phyloP scores from a whole-genome alignment of 2,329 filamentous ascomycete genomes.

The Epicoccum sorghinum region DNA sequence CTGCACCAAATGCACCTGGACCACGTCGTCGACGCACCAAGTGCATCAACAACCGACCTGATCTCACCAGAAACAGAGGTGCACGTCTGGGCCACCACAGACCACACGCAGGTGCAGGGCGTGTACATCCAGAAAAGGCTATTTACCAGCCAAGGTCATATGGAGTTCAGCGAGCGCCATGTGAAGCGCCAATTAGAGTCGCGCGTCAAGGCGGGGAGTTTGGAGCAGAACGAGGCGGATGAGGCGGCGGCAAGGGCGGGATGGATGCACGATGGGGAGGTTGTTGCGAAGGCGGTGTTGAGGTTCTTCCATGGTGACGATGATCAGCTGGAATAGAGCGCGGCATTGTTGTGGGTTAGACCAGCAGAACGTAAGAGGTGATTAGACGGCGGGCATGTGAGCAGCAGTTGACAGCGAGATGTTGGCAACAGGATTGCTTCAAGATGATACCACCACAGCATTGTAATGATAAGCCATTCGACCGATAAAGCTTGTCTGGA shows the following conservation, averaged over 20 bases:
- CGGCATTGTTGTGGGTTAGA: too few species aligned
- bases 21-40: conserved; percentile 48
- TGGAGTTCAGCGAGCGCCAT: conserved; percentile 56
- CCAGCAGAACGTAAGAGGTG: too few species aligned
- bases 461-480: too few species aligned
- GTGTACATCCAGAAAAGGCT: conserved; percentile 53
- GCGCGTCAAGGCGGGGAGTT: conserved; percentile 51
- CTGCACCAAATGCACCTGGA: conserved; percentile 58
- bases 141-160: conserved; percentile 56
- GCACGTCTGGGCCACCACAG: conserved; percentile 56
- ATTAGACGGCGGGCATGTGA: too few species aligned
- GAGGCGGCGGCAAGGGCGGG: conserved; percentile 42
- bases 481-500: conserved; percentile 5
- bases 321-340: conserved; percentile 22
- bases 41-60: conserved; percentile 26
- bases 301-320: conserved; percentile 44
- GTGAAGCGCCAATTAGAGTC: conserved; percentile 54
- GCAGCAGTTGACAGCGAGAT: too few species aligned
- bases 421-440: too few species aligned
- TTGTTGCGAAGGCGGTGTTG: conserved; percentile 39
- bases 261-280: conserved; percentile 41
- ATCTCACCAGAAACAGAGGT: conserved; percentile 50
- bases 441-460: too few species aligned
- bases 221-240: conserved; percentile 45
- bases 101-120: conserved; percentile 54